Evolutionary conservation across 306 rosid genomes (phyloP), one percentile per base, ranked within the genome.

Genomic region (Gillenia trifoliata): DNA sequence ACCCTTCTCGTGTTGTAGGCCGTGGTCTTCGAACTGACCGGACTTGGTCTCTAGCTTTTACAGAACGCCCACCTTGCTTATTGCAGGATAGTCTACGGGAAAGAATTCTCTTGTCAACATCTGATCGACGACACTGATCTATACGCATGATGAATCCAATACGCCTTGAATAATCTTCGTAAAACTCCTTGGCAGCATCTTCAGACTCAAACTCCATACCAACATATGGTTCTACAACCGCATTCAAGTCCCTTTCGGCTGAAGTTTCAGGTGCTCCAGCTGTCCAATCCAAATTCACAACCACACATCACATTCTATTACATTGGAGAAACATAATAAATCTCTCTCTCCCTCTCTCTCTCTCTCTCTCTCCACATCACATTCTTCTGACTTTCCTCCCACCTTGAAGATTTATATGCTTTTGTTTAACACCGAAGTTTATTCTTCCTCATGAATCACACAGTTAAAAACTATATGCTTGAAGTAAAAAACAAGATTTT

Each of bases 1-100:
- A 84, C 7, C 85, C 83, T 78, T 81, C 88, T 68, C 88, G 71
- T 75, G 66, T 81, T 71, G 79, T 84, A 62, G 65, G 64, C 13
- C 71, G 66, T 34, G 81, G 85, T 72, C 40, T 84, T 66, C 64
- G 56, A 72, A 65, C 72, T 41, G 73, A 65, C 40, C 54, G 59
- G 25, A 11, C 15, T 56, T 25, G 72, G 76, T 76, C 63, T 71
- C 70, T 81, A 12, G 69, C 61, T 72, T 76, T 59, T 31, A 70
- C 4, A 70, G 12, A 70, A 30, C 25, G 38, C 40, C 72, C 72
- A 3, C 57, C 40, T 26, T 59, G 64, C 63, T 70, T 50, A 30
- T 30, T 70, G 62, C 74, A 70, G 34, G 62, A 49, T 6, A 70
- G 28, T 17, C 6, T 28, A 29, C 73, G 63, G 25, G 74, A 49